Base-by-base conservation (phyloP, 345 rosid genomes). In the Eucalyptus regnans region DNA sequence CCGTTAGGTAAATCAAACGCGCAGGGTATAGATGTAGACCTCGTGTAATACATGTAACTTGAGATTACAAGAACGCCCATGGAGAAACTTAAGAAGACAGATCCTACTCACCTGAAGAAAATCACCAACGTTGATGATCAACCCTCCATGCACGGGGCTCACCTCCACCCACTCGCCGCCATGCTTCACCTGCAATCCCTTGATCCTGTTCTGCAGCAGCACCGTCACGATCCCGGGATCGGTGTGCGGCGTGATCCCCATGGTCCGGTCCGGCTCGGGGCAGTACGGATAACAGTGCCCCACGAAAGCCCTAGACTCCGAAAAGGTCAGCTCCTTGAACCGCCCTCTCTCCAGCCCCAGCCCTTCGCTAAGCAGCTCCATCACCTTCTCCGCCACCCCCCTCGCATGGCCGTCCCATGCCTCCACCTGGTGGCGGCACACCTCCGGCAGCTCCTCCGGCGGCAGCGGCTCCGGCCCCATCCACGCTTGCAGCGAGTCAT, bases 291-390 rank as follows among this genome's bases (percentile, higher is more conserved):
- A 93, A 46, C 88, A 91, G 20, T 68, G 79, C 44, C 93, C 92
- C 50, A 86, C 90, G 7, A 93, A 12, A 22, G 5, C 0, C 86
- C 94, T 91, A 2, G 22, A 4, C 23, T 68, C 90, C 22, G 87
- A 44, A 11, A 90, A 88, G 0, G 68, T 87, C 87, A 93, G 68
- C 87, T 91, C 92, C 90, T 86, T 89, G 80, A 93, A 90, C 89
- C 66, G 90, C 58, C 90, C 90, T 5, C 89, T 68, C 41, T 91
- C 90, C 43, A 92, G 71, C 43, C 91, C 91, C 18, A 93, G 79
- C 88, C 94, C 93, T 89, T 93, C 92, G 83, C 91, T 86, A 79
- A 91, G 56, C 87, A 93, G 79, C 91, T 90, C 94, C 93, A 93
- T 91, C 91, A 93, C 91, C 66, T 62, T 86, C 87, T 92, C 94